phyloP scores from a whole-genome alignment of 2,329 filamentous ascomycete genomes.

The Aspergillus vadensis region DNA sequence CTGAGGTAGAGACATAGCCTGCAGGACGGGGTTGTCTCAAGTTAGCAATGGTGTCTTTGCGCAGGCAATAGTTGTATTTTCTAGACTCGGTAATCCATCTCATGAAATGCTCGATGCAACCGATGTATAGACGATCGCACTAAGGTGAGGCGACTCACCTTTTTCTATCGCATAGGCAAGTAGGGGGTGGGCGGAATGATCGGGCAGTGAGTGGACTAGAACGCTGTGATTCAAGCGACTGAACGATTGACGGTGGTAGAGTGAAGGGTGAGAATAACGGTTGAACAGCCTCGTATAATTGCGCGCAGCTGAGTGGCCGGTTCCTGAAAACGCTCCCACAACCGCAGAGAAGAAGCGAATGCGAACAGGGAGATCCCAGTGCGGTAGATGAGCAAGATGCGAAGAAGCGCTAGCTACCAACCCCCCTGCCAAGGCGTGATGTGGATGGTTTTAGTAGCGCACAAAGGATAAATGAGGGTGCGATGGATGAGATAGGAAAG shows the following conservation, averaged over 20 bases:
- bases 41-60: not conserved
- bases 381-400: not conserved
- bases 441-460: not conserved
- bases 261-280: not conserved
- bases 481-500: not conserved
- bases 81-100: not conserved
- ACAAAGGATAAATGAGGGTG: not conserved
- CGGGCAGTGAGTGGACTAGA: not conserved
- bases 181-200: not conserved
- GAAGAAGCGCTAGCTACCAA: not conserved
- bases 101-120: no score
- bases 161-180: not conserved
- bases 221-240: not conserved
- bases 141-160: not conserved
- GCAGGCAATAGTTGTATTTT: no score
- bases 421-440: not conserved
- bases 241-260: not conserved
- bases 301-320: not conserved
- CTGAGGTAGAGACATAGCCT: conserved; percentile 54
- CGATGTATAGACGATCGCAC: no score
- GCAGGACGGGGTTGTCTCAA: not conserved
- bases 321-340: not conserved
- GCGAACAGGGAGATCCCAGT: not conserved
- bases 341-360: not conserved
- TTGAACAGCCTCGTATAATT: not conserved